Base-by-base conservation (phyloP, 345 rosid species). In the Gossypium arboreum region DNA sequence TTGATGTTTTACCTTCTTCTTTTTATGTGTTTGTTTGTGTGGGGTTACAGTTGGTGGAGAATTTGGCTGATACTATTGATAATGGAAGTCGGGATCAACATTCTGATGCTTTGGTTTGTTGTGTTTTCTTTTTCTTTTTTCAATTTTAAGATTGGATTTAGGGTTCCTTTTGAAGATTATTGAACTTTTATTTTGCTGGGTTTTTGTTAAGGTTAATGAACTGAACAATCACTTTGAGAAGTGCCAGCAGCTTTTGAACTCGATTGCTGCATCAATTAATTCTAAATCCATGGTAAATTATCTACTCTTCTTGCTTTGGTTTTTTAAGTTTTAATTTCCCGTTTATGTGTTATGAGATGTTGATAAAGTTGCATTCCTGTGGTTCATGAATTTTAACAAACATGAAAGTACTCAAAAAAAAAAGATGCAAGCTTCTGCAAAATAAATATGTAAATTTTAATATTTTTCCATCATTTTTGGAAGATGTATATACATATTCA, bases 191-290 rank as follows among this genome's bases (percentile, higher is more conserved):
- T 12, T 25, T 25, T 58, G 60, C 16, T 24, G 66, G 34, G 82
- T 20, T 74, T 65, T 51, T 57, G 65, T 52, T 22, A 69, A 90
- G 94, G 85, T 94, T 58, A 80, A 48, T 57, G 98, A 94, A 77
- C 80, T 94, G 86, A 91, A 80, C 82, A 85, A 25, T 71, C 93
- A 92, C 71, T 94, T 94, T 76, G 97, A 94, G 72, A 92, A 92
- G 84, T 89, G 98, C 78, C 98, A 92, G 83, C 94, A 91, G 84
- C 86, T 94, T 50, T 75, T 94, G 79, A 91, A 91, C 74, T 92
- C 97, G 3, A 92, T 94, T 68, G 83, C 94, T 15, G 88, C 86
- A 68, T 89, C 98, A 2, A 73, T 92, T 7, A 88, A 79, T 78
- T 70, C 88, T 4, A 91, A 89, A 79, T 76, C 91, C 25, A 85